Percentiles rank a stretch among this genome's conserved stretches.
phyloP scores from a whole-genome alignment of 2,329 filamentous ascomycete genomes.

The Alternaria sp. region DNA sequence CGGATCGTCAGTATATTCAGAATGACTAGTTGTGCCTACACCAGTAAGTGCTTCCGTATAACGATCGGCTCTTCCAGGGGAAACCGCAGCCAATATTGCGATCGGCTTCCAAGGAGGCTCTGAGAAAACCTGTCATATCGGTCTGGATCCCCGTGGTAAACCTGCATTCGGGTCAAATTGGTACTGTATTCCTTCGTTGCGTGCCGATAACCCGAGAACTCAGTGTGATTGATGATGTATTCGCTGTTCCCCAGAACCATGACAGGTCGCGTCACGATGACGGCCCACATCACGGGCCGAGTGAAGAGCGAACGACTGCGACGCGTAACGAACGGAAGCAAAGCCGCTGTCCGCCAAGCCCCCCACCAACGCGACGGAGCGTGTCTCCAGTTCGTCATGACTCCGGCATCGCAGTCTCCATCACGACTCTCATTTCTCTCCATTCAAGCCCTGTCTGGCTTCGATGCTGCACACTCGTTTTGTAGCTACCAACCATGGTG shows the following conservation, averaged over 20 bases:
- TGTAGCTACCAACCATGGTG: slow-evolving; percentile 47
- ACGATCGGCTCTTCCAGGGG: neutral
- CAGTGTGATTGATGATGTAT: neutral
- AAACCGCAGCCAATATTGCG: neutral
- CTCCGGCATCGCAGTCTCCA: slow-evolving; percentile 24
- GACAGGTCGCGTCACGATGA: neutral
- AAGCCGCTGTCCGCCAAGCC: slow-evolving; percentile 18
- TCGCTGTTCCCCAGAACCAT: neutral
- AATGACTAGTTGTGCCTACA: neutral
- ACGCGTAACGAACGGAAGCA: neutral
- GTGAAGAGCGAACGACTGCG: neutral
- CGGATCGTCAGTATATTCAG: neutral
- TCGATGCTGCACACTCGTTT: slow-evolving; percentile 33
- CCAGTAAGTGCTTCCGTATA: neutral
- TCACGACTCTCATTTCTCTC: slow-evolving; percentile 5
- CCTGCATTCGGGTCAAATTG: neutral
- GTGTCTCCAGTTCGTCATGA: slow-evolving; percentile 22
- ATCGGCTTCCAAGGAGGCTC: neutral
- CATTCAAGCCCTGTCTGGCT: slow-evolving; percentile 20
- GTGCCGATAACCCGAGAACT: neutral
- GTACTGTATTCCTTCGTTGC: neutral
- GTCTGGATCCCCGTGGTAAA: neutral
- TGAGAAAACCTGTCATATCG: neutral
- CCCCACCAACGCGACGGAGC: slow-evolving; percentile 15
- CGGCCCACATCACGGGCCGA: neutral